phyloP scores from a whole-genome alignment of 108 stramenopile species.

The Pseudonitzschia multiseries region DNA sequence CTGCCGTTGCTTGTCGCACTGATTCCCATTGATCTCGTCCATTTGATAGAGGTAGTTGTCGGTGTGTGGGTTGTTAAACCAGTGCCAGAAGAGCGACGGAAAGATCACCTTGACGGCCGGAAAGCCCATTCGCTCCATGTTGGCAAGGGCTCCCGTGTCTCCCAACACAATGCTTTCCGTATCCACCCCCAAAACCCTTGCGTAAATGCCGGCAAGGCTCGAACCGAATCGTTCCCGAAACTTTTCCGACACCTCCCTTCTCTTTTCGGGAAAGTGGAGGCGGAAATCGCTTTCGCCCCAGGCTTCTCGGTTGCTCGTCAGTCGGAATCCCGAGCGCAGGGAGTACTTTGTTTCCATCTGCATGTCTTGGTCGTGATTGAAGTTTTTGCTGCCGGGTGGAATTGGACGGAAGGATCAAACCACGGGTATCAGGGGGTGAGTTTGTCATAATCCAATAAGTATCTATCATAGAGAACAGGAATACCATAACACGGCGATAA shows the following conservation, averaged over 20 bases:
- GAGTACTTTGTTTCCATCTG: not conserved
- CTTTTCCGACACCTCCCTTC: slow-evolving; percentile 1
- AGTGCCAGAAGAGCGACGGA: slow-evolving; percentile 13
- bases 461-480: not conserved
- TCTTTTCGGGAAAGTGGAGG: slow-evolving; percentile 1
- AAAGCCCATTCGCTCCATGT: slow-evolving; percentile 8
- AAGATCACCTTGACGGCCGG: slow-evolving; percentile 13
- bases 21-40: slow-evolving; percentile 9
- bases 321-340: not conserved
- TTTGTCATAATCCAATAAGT: too few relatives aligned
- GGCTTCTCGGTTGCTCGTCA: slow-evolving; percentile 4
- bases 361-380: not conserved
- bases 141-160: slow-evolving; percentile 12
- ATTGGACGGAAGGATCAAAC: too few relatives aligned
- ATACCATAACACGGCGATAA: too few relatives aligned
- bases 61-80: slow-evolving; percentile 17
- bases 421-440: too few relatives aligned
- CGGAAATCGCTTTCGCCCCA: slow-evolving; percentile 15
- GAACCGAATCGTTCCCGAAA: slow-evolving; percentile 5
- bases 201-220: slow-evolving; percentile 3
- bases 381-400: slow-evolving; percentile 4
- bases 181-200: slow-evolving; percentile 4
- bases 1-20: not conserved
- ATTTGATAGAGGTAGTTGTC: slow-evolving; percentile 14
- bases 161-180: not conserved